Evolutionary conservation across 331 rosid genomes (phyloP).

Genomic region (Acacia concinna): DNA sequence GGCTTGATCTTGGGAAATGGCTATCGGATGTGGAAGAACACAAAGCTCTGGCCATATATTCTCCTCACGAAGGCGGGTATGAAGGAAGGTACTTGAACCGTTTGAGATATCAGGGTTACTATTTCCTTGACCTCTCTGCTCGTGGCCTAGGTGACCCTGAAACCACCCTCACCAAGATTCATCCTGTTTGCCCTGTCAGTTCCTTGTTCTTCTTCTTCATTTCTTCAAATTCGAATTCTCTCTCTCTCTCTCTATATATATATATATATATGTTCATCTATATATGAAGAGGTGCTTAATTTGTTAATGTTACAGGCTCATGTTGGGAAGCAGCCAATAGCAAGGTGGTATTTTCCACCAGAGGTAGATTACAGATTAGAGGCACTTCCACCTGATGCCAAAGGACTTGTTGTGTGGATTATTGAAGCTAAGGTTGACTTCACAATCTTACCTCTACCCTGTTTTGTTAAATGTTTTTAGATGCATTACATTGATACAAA

Average conservation of each 20-base stretch:
- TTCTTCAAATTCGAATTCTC: neutral
- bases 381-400: conserved; percentile 86
- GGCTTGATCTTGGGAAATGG: conserved; percentile 72
- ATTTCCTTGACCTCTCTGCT: conserved; percentile 82
- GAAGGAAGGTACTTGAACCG: conserved; percentile 86
- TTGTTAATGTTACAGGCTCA: conserved; percentile 53
- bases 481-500: neutral
- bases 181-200: conserved; percentile 95
- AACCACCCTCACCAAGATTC: conserved; percentile 87
- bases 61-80: conserved; percentile 97
- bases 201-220: neutral
- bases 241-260: neutral
- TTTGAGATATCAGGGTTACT: conserved; percentile 75
- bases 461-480: neutral
- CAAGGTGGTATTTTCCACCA: conserved; percentile 96
- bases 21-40: conserved; percentile 95
- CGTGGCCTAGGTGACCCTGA: conserved; percentile 98
- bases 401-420: conserved; percentile 85
- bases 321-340: conserved; percentile 92
- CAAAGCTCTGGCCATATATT: conserved; percentile 80
- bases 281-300: neutral
- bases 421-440: conserved; percentile 85
- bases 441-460: neutral
- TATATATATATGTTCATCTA: no score
- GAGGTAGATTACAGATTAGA: conserved; percentile 90